Base-by-base conservation (phyloP, 345 rosid genomes). In the Eucalyptus dawsonii region DNA sequence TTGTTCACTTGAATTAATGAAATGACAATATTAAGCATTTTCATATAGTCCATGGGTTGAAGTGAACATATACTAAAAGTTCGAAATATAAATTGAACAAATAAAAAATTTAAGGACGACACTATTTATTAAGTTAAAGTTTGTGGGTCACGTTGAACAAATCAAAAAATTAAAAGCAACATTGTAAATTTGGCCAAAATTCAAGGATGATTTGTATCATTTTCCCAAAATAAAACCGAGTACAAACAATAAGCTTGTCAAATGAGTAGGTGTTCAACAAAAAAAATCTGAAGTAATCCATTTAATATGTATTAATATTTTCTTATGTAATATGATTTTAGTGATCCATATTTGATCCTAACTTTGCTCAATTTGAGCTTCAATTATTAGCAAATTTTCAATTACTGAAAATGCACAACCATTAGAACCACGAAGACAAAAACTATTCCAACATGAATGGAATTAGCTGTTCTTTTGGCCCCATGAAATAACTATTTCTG, bases 61-160 rank as follows among this genome's bases (percentile, higher is more conserved):
- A 67, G 5, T n/a, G 0, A 31, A 31, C 11, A 8, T 67, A 8
- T 9, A 34, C 2, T 3, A 72, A 1, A 72, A 17, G 24, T 69
- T 34, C 5, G 0, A 1, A 3, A 6, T 2, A 3, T 1, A 34
- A 0, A 72, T 72, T 17, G 3, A n/a, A 67, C 2, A 31, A n/a
- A 65, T 29, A 65, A 14, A 29, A 7, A 0, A 0, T 65, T 13
- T 7, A 14, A 4, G 10, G 2, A 65, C 0, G 0, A 14, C 2
- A 65, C 1, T 65, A 7, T 3, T 1, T n/a, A 65, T 65, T 65
- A 7, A 3, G 1, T 14, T 65, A 65, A 65, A 65, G 3, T 65
- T 14, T 0, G 0, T 5, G 11, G 25, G 37, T 0, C 11, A 31
- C 2, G 0, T 69, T 34, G 7, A 40, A 76, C 3, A 76, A 76